Evolutionary conservation across 371 early-diverging fungal genomes (phyloP).

Genomic region (Homolaphlyctis polyrhiza): DNA sequence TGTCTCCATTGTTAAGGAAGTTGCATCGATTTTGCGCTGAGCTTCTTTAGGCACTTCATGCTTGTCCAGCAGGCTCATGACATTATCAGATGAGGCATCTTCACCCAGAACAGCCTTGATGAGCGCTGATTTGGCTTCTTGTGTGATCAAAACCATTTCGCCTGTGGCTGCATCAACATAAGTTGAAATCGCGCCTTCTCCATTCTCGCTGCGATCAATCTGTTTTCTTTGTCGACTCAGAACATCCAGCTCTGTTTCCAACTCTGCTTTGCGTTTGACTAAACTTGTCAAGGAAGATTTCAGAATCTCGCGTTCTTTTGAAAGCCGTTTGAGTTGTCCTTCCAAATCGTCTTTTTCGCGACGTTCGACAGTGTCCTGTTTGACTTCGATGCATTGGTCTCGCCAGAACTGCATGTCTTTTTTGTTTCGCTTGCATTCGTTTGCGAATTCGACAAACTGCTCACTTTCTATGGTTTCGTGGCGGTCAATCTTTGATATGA

Average conservation of each 20-base stretch:
- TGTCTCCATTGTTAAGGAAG: slow-evolving; percentile 24
- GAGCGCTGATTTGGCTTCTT: slow-evolving; percentile 25
- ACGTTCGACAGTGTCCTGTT: slow-evolving; percentile 29
- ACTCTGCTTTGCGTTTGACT: slow-evolving; percentile 23
- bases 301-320: slow-evolving; percentile 18
- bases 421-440: slow-evolving; percentile 10
- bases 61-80: slow-evolving; percentile 28
- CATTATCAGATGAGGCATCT: slow-evolving; percentile 17
- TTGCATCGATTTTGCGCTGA: slow-evolving; percentile 21
- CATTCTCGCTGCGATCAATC: slow-evolving; percentile 21
- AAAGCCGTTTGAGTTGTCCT: slow-evolving; percentile 18
- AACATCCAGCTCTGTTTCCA: slow-evolving; percentile 23
- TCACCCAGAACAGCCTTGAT: slow-evolving; percentile 34
- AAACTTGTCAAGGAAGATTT: slow-evolving; percentile 17
- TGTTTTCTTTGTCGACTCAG: slow-evolving; percentile 26
- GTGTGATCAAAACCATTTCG: slow-evolving; percentile 28
- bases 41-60: slow-evolving; percentile 38
- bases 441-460: slow-evolving; percentile 33
- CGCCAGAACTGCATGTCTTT: slow-evolving; percentile 28
- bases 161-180: slow-evolving; percentile 29
- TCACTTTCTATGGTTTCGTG: slow-evolving; percentile 26
- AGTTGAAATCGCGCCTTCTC: slow-evolving; percentile 10
- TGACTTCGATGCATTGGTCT: slow-evolving; percentile 33
- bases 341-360: slow-evolving; percentile 30
- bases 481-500: slow-evolving; percentile 6